Base-by-base conservation (phyloP, 202 grass and related monocot genomes). In the Brachypodium distachyon region DNA sequence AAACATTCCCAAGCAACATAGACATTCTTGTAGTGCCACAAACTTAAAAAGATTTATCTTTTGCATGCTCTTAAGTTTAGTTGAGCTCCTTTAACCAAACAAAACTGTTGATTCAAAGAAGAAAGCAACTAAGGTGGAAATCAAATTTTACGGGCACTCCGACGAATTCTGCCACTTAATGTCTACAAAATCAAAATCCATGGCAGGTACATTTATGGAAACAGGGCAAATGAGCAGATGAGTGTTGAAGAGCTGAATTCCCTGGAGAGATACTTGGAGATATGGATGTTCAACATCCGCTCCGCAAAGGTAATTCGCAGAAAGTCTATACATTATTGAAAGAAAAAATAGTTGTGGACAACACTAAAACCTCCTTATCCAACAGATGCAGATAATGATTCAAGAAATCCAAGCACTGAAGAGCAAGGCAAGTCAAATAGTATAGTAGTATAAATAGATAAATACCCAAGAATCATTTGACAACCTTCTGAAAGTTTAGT, bases 321-420 rank as follows among this genome's bases (percentile, higher is more conserved):
- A 25, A 70, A 42, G 55, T 69, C 7, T 38, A 33, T 2, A n/a
- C n/a, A 33, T 26, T 75, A 58, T 33, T 19, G 22, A 27, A 76
- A 44, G 3, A 82, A n/a, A 48, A 17, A 79, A 2, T 4, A n/a
- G 0, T 64, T 44, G 2, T 53, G 67, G 64, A 21, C n/a, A 34
- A 46, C 37, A 13, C 22, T 80, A 53, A 83, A 70, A 41, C 33
- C 49, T 75, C 41, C 9, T 38, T 79, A 14, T 29, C 51, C 61
- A 80, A 77, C 86, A 97, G 94, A 97, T 91, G 91, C 90, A 97
- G 85, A 86, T 94, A 57, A 97, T 97, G 90, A 87, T 90, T 84
- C 91, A 97, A 81, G 94, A 97, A 88, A 97, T 97, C 61, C 85
- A 97, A 77, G 87, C 91, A 54, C 88, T 97, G 36, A 93, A 97